phyloP scores from a whole-genome alignment of 2,329 filamentous ascomycete species.

The Aaosphaeria pasadenensis region DNA sequence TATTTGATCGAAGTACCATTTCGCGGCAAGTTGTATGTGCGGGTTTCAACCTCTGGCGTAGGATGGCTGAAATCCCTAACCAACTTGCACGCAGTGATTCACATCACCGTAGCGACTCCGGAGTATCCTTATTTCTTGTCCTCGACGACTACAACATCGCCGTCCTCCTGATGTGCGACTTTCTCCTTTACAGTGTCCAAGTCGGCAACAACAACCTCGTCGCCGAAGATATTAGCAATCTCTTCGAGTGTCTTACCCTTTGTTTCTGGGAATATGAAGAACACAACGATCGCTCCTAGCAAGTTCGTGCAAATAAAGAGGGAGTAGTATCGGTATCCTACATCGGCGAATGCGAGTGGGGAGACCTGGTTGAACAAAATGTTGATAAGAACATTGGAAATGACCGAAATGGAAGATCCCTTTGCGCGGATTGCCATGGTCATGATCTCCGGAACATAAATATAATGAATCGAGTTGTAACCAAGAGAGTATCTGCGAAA shows the following conservation, averaged over 20 bases:
- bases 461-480: conserved; percentile 26
- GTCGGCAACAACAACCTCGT: conserved; percentile 9
- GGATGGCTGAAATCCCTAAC: no score
- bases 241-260: conserved; percentile 20
- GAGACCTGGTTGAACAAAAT: conserved; percentile 7
- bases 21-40: no score
- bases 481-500: conserved; percentile 18
- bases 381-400: conserved; percentile 8
- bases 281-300: conserved; percentile 8
- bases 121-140: background rate
- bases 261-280: conserved; percentile 17
- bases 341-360: conserved; percentile 5
- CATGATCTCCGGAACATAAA: conserved; percentile 29
- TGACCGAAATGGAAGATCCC: conserved; percentile 7
- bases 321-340: conserved; percentile 9
- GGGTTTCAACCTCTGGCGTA: no score
- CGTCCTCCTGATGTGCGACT: conserved; percentile 3
- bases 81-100: no score
- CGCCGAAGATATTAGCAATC: conserved; percentile 15
- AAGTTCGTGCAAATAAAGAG: conserved; percentile 8
- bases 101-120: no score
- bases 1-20: no score
- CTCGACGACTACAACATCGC: background rate
- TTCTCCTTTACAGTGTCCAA: conserved; percentile 8
- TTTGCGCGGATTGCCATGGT: conserved; percentile 26